Evolutionary conservation across 2,329 filamentous ascomycete genomes (phyloP), one percentile per base, ranked within the genome.

Genomic region (Fusarium marasasianum): DNA sequence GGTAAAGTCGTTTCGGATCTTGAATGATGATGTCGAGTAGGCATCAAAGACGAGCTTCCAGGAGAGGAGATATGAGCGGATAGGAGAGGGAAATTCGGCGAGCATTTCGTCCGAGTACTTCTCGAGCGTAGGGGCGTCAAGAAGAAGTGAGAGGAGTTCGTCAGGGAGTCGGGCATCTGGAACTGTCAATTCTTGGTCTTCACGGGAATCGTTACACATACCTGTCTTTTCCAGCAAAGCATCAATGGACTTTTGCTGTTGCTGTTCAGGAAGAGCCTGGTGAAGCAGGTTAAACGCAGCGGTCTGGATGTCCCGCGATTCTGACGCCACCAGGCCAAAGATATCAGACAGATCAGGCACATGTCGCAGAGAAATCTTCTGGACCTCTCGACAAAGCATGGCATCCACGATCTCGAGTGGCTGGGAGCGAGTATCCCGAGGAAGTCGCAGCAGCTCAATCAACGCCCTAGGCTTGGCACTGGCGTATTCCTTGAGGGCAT

Each of bases 21-120:
- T 94, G 81, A 93, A 92, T 0, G 95, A 94, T 18, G 95, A 91
- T 26, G 91, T 90, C 24, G 87, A 86, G 79, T 96, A 97, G 50
- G 96, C 92, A 76, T 97, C 94, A 79, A 97, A 98, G 1, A 98
- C 88, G 3, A 98, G 86, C 72, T 94, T 90, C 96, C 96, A 99
- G 17, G 94, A 93, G 35, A 98, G 86, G 6, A 99, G 87, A 78
- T 98, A 99, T 15, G 92, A 91, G 59, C 94, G 90, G 54, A 98
- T 86, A 0, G 89, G 80, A 2, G 90, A 84, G 17, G 94, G 94
- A 76, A 95, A 93, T 22, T 89, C 86, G 10, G 91, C 87, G 29
- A 95, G 90, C 41, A 88, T 85, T 14, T 92, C 88, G 53, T 93
- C 90, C 0, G 88, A 86, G 51, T 94, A 89, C 18, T 87, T 86